phyloP scores from a whole-genome alignment of 805 yeast species.

The Yarrowia hollandica region DNA sequence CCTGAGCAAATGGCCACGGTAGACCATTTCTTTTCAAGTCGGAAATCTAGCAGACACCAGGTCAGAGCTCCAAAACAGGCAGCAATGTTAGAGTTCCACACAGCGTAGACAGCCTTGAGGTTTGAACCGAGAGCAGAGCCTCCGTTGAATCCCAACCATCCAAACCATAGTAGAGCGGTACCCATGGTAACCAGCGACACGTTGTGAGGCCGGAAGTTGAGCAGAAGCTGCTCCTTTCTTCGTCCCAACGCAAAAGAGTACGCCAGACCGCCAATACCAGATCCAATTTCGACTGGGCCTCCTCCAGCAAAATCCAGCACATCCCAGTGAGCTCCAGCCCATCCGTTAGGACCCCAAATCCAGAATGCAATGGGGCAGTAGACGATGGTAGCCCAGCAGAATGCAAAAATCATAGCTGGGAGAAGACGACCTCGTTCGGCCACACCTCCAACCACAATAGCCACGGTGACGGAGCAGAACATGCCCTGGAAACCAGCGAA shows the following conservation, averaged over 20 bases:
- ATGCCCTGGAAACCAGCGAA: conserved; percentile 87
- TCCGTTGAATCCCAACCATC: conserved; percentile 96
- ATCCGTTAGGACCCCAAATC: conserved; percentile 92
- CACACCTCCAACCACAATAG: conserved; percentile 87
- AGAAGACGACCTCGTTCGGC: conserved; percentile 91
- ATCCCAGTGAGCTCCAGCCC: conserved; percentile 86
- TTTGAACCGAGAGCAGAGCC: conserved; percentile 83
- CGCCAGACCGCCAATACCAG: conserved; percentile 89
- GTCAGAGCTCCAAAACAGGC: conserved; percentile 90
- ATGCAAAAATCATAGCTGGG: conserved; percentile 79
- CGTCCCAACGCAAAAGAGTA: conserved; percentile 54
- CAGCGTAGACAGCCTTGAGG: conserved; percentile 80
- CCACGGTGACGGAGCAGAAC: conserved; percentile 88
- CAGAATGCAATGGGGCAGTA: conserved; percentile 95
- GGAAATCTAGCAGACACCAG: conserved; percentile 88
- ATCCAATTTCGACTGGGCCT: conserved; percentile 91
- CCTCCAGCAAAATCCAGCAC: conserved; percentile 97
- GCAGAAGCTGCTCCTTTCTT: conserved; percentile 70
- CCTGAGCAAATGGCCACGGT: conserved; percentile 96
- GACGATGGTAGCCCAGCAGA: conserved; percentile 86
- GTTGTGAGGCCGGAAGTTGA: conserved; percentile 92
- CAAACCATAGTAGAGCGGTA: conserved; percentile 83
- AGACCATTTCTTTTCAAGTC: conserved; percentile 87
- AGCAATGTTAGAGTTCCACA: conserved; percentile 85
- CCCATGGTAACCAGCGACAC: conserved; percentile 89